These are phyloP conservation scores for Pyrenophora graminea DNA, from an alignment of 2,329 filamentous ascomycete species.

Conservation along the genomic window DNA sequence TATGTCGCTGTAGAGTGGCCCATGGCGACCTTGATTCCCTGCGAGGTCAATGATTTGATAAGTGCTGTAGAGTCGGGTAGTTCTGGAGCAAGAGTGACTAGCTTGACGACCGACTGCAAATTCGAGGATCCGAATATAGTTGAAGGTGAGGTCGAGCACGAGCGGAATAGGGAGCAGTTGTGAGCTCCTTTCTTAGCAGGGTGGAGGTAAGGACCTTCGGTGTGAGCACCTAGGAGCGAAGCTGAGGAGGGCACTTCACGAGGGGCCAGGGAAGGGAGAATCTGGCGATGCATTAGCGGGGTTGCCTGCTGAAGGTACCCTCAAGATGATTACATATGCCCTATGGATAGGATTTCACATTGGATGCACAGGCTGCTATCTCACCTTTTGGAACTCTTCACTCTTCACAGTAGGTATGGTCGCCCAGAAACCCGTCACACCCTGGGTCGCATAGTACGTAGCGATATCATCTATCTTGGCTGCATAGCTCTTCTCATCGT, in stretches of 20 bases:
- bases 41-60: slow-evolving; percentile 49
- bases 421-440: slow-evolving; percentile 59
- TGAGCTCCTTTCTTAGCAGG: slow-evolving; percentile 60
- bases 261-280: slow-evolving; percentile 55
- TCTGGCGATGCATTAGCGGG: slow-evolving; percentile 37
- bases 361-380: neutral
- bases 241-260: slow-evolving; percentile 50
- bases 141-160: slow-evolving; percentile 39
- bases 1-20: slow-evolving; percentile 58
- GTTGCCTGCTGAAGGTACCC: neutral
- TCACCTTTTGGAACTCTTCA: slow-evolving; percentile 52
- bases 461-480: slow-evolving; percentile 54
- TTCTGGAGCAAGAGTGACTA: slow-evolving; percentile 60
- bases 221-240: slow-evolving; percentile 60
- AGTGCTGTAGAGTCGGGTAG: slow-evolving; percentile 49
- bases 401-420: slow-evolving; percentile 57
- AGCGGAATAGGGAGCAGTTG: slow-evolving; percentile 51
- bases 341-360: neutral
- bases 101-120: slow-evolving; percentile 49
- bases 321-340: neutral
- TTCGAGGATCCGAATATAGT: slow-evolving; percentile 55
- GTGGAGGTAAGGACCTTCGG: slow-evolving; percentile 61
- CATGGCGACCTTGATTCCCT: slow-evolving; percentile 53
- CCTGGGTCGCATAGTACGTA: slow-evolving; percentile 54
- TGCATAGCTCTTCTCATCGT: slow-evolving; percentile 49